phyloP scores from a whole-genome alignment of 2,329 filamentous ascomycete species.

The Passalora sequoiae region DNA sequence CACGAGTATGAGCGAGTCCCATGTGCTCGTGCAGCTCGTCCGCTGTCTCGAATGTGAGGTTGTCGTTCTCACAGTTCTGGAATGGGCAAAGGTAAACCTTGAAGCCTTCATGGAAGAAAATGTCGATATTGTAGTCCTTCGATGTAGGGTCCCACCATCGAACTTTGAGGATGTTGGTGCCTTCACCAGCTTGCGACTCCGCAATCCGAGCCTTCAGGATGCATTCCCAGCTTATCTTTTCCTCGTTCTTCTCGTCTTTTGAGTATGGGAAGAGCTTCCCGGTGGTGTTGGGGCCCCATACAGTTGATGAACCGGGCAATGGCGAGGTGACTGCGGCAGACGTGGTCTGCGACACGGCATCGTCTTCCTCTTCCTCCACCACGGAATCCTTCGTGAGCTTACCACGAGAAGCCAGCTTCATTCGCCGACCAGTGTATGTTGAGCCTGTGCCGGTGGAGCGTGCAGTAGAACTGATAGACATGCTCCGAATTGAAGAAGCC shows the following conservation, averaged over 20 bases:
- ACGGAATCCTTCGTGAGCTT: not conserved
- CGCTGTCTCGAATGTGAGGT: slow-evolving; percentile 29
- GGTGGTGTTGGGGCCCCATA: slow-evolving; percentile 8
- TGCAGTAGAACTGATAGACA: slow-evolving; percentile 7
- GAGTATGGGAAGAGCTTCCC: slow-evolving; percentile 14
- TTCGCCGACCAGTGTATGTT: too few relatives aligned
- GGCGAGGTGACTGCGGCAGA: not conserved
- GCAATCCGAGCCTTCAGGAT: slow-evolving; percentile 3
- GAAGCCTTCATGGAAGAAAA: slow-evolving; percentile 44
- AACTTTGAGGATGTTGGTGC: slow-evolving; percentile 13
- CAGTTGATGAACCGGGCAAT: slow-evolving; percentile 2
- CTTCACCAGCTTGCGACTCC: slow-evolving; percentile 2
- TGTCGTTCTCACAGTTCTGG: slow-evolving; percentile 41
- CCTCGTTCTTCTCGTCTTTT: slow-evolving; percentile 9
- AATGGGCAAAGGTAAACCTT: slow-evolving; percentile 53
- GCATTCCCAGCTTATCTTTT: slow-evolving; percentile 11
- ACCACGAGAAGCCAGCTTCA: not conserved
- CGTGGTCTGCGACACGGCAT: not conserved
- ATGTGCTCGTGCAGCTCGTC: slow-evolving; percentile 27
- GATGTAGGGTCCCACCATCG: slow-evolving; percentile 16
- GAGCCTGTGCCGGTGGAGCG: not conserved
- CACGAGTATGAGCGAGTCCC: slow-evolving; percentile 34
- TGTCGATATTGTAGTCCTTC: slow-evolving; percentile 43
- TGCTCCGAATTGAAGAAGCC: slow-evolving; percentile 5
- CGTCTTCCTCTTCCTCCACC: not conserved